Percentiles rank a stretch among this genome's conserved stretches.
Conservation (phyloP, 2,329 filamentous ascomycete species). For the Tolypocladium album region DNA sequence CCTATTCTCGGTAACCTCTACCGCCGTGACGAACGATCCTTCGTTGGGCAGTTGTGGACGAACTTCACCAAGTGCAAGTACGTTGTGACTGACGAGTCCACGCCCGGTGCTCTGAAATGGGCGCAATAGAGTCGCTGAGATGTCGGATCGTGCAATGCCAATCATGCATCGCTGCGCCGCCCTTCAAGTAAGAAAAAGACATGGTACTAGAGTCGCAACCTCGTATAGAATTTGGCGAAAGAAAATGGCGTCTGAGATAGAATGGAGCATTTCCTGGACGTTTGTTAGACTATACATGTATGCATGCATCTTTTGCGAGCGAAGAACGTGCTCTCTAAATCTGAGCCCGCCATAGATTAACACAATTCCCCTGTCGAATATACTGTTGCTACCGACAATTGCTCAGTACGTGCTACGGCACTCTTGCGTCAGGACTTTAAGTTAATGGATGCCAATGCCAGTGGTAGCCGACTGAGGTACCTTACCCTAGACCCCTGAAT, state of each 20-base stretch:
- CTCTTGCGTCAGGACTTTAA: no score
- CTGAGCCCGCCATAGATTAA: no score
- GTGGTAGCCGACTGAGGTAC: not conserved
- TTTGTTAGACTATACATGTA: not conserved
- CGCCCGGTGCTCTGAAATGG: not conserved
- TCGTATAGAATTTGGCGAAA: not conserved
- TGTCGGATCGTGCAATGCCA: not conserved
- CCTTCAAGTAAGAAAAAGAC: not conserved
- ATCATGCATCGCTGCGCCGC: not conserved
- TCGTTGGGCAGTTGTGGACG: not conserved
- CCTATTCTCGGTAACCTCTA: not conserved
- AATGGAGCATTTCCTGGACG: not conserved
- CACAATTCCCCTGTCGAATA: no score
- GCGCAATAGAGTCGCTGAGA: not conserved
- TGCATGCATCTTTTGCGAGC: no score
- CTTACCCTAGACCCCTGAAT: not conserved
- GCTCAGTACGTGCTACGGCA: no score
- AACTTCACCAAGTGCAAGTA: not conserved
- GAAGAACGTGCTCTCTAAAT: not conserved
- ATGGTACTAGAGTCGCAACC: no score
- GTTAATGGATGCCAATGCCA: not conserved
- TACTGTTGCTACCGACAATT: no score
- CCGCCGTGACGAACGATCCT: not conserved
- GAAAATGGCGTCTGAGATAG: not conserved
- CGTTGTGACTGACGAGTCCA: not conserved